A percentile compares a stretch with the other conserved stretches of the same genome.
These are phyloP conservation scores for Pythium sp. DNA, from an alignment of 352 stramenopile species.

Conservation along the genomic window DNA sequence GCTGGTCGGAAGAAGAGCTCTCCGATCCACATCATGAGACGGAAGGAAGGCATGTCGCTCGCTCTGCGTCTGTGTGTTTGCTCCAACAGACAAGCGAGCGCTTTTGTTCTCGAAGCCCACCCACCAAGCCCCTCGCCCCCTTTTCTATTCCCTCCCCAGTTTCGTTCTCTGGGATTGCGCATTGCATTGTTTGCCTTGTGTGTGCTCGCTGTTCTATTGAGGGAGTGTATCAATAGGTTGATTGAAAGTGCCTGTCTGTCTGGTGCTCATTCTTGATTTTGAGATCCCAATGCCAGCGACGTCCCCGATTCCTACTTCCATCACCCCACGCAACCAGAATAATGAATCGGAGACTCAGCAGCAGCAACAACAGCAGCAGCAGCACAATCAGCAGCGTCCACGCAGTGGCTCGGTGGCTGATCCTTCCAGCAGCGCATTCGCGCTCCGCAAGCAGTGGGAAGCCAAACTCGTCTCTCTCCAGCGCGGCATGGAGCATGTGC, in stretches of 20 bases:
- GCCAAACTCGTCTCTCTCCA: constrained; percentile 62
- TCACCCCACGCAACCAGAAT: constrained; percentile 2
- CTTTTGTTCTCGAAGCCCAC: constrained; percentile 11
- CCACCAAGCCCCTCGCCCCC: neutral
- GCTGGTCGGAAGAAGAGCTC: constrained; percentile 9
- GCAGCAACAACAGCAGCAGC: neutral
- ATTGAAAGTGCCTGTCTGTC: neutral
- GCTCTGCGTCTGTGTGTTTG: neutral
- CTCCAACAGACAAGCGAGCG: neutral
- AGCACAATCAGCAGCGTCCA: neutral
- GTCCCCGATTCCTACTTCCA: constrained; percentile 10
- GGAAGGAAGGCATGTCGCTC: neutral
- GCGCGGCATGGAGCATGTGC: constrained; percentile 64
- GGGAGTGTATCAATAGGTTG: neutral
- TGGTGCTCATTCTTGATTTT: constrained; percentile 11
- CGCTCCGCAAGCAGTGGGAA: constrained; percentile 56
- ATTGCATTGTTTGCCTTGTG: neutral
- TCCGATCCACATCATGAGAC: neutral
- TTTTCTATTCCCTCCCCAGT: constrained; percentile 5
- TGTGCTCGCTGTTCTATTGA: neutral
- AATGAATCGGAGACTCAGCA: constrained; percentile 6
- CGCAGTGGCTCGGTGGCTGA: neutral
- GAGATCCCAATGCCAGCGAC: constrained; percentile 16
- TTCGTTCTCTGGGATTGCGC: neutral
- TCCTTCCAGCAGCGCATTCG: constrained; percentile 17